Evolutionary conservation across 2,329 filamentous ascomycete species (phyloP), one percentile per base, ranked within the genome.

Genomic region (Pyrenophora seminiperda): DNA sequence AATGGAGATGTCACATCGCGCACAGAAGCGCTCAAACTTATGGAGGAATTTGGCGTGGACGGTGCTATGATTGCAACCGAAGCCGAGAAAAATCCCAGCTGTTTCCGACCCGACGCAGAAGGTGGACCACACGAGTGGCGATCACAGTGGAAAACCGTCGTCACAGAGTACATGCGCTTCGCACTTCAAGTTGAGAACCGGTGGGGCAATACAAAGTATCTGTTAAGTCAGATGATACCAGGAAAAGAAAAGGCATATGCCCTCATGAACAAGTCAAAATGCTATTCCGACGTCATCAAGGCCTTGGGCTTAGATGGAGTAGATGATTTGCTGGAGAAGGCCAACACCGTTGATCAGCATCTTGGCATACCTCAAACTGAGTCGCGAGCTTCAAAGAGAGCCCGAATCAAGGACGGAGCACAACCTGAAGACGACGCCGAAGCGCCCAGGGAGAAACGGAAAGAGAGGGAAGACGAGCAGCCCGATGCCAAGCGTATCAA

Each of bases 41-140:
- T 91, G 54, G 66, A 82, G 19, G 88, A 96, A 70, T 97, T 83
- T 67, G 87, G 86, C n/a, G 89, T 89, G 5, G 92, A 97, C 67
- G 93, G 92, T 5, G 94, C 90, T 53, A 99, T 99, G 94, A 97
- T 99, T 65, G 94, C 94, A 7, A 94, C 91, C 3, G 83, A 90
- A 3, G 94, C 94, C 1, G 94, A 99, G 77, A 84, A 87, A 57
- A 99, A 99, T 68, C 84, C 91, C 3, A 95, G 90, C 58, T 92
- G 89, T 66, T 99, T 99, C 78, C 83, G 89, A 31, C 72, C 81
- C 1, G 75, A 82, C 30, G 82, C 79, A 1, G 83, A 90, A 32
- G 91, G 91, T 9, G 91, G 90, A 1, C 68, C 68, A 3, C 64
- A 69, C 34, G 69, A 70, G 40, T 72, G 70, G 67, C 63, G 86